Base-by-base conservation (phyloP, 2,329 filamentous ascomycete genomes). In the Aureobasidium sp. region DNA sequence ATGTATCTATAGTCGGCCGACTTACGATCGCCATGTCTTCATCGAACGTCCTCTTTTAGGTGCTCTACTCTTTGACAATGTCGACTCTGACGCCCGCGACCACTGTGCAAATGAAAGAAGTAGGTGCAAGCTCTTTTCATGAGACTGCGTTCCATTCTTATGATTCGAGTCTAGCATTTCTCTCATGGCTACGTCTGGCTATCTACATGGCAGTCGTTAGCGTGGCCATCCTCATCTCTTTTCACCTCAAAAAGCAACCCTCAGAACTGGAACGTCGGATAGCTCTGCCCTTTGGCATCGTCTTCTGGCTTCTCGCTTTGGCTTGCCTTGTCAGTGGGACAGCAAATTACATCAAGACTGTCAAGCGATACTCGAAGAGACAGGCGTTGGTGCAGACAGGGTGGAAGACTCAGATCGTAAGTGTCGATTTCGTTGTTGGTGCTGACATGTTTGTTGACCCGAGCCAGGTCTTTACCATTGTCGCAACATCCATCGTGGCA, bases 171-270 rank as follows among this genome's bases (percentile, higher is more conserved):
- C 5, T 53, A 74, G 71, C 81, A 0, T 96, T 96, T 65, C 83
- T 97, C 24, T 93, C 91, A 2, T 96, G 93, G 79, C 81, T 97
- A 17, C 84, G 90, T 3, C 79, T 97, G 2, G 84, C 87, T 27
- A 81, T 95, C 61, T 95, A 95, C 72, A 90, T 97, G 79, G 83
- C 89, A 59, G 77, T 98, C 48, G 89, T 97, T 7, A 82, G 88
- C 24, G 80, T 95, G 27, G 91, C 93, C 47, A 95, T 98, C 60
- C 83, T 95, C 8, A 77, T 96, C 47, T 95, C 88, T 12, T 98
- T 98, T 68, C 91, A 98, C 65, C 78, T 98, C 45, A 90, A 90
- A 64, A 75, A 75, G 16, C 71, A 83, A 61, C 88, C 93, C 0
- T 80, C 82, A 0, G 64, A 73, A 0, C 68, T 88, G 12, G 93